Evolutionary conservation across 345 rosid species (phyloP).

Genomic region (Murraya koenigii): DNA sequence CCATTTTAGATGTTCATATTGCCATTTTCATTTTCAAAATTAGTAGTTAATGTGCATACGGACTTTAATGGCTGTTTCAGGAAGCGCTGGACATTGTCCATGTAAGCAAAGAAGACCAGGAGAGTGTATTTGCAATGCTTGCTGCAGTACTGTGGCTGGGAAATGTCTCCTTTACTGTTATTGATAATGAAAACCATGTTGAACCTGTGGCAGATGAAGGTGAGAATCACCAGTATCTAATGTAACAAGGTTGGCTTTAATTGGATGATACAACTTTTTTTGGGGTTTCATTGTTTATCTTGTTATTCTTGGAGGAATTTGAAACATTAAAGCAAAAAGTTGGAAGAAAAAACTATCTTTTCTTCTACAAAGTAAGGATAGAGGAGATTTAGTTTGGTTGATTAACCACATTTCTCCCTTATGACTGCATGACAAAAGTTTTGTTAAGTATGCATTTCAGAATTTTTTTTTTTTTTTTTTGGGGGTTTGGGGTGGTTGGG

Average conservation of each 20-base stretch:
- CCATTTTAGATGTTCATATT: not conserved
- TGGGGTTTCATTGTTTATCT: not conserved
- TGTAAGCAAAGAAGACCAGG: conserved; percentile 94
- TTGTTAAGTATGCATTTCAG: not conserved
- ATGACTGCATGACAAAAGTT: not conserved
- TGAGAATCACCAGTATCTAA: conserved; percentile 34
- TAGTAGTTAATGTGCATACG: conserved; percentile 7
- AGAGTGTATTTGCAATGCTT: conserved; percentile 91
- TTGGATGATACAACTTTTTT: not conserved
- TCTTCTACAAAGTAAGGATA: not conserved
- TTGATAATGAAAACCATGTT: conserved; percentile 95
- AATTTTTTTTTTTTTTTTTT: no score
- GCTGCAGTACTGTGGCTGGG: conserved; percentile 99
- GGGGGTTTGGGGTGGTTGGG: no score
- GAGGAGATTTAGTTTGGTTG: not conserved
- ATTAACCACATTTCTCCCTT: not conserved
- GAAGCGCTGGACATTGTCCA: conserved; percentile 97
- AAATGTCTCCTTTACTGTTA: conserved; percentile 67
- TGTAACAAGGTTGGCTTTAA: not conserved
- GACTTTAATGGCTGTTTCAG: conserved; percentile 37
- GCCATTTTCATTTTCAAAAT: not conserved
- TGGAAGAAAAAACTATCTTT: not conserved
- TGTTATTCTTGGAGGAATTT: not conserved
- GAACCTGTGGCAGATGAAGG: conserved; percentile 84
- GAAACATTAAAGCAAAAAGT: not conserved